A percentile compares a stretch with the other conserved stretches of the same genome.
These are phyloP conservation scores for Alternaria gaisen DNA, from an alignment of 2,329 filamentous ascomycete genomes.

Conservation along the genomic window DNA sequence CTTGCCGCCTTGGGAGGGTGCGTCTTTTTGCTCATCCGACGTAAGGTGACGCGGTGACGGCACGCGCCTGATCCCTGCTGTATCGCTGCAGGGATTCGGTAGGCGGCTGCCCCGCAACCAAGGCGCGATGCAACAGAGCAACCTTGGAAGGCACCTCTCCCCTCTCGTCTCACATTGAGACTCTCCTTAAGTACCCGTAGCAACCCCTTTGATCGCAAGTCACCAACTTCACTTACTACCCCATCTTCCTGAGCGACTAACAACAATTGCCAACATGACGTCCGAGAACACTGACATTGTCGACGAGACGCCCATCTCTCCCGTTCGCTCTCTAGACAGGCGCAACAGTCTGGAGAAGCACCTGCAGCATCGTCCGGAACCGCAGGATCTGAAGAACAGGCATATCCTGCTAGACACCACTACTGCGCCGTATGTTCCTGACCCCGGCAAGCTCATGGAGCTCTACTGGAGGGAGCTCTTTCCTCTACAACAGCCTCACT, in stretches of 20 bases:
- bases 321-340: conserved; percentile 64
- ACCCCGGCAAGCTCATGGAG: background rate
- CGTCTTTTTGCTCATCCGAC: conserved; percentile 28
- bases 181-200: conserved; percentile 22
- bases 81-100: conserved; percentile 30
- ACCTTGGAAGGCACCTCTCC: conserved; percentile 14
- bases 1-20: background rate
- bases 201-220: conserved; percentile 3
- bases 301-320: conserved; percentile 54
- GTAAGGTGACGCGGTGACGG: conserved; percentile 18
- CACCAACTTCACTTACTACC: conserved; percentile 6
- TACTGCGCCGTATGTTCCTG: conserved; percentile 67
- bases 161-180: conserved; percentile 18
- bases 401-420: conserved; percentile 74
- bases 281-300: conserved; percentile 36
- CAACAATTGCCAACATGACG: conserved; percentile 34
- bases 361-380: conserved; percentile 59
- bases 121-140: conserved; percentile 23
- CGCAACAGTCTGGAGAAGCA: conserved; percentile 63
- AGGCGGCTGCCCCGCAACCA: conserved; percentile 34
- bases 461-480: background rate
- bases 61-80: conserved; percentile 25
- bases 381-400: conserved; percentile 71
- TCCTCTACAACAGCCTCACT: background rate
- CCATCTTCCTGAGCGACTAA: conserved; percentile 15